Base-by-base conservation (phyloP, 495 filamentous ascomycete genomes). In the Xylaria longipes region DNA sequence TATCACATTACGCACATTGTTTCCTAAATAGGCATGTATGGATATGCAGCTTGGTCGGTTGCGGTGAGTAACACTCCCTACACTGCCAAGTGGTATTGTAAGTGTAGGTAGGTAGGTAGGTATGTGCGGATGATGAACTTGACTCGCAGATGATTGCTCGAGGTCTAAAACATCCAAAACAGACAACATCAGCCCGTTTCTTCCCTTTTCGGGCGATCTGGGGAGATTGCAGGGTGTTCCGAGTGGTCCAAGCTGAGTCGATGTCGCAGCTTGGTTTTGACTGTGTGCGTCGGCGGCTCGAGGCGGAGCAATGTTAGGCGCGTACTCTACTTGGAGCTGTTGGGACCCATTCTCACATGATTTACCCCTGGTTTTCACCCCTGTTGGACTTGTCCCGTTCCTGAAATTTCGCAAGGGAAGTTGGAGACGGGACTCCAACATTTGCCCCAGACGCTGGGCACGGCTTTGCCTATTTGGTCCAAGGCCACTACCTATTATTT, bases 261-360 rank as follows among this genome's bases (percentile, higher is more conserved):
- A 43, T 64, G 68, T 70, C 57, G 60, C 68, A 70, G 60, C 37
- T 56, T 64, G 46, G 68, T 63, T 70, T 70, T 43, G 61, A 35
- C 5, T 69, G 20, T 27, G 33, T 35, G 27, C 12, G 50, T 5
- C 25, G 50, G 50, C 52, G 52, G 52, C 52, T 56, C 52, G 52
- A 56, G 35, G 22, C 37, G 41, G 20, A 37, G 57, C 39, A 56
- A 66, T 52, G 50, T 20, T 60, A 56, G 35, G 54, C 46, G 33
- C 22, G n/a, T 43, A 43, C 29, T 69, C 54, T 43, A 43, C 29
- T 69, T 63, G 43, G n/a, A 20, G 12, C 43, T 41, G 58, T 46
- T 50, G 37, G 41, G 66, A 20, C 11, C 39, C 66, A 60, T 39
- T 69, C 25, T 41, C 67, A 61, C 67, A 63, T 63, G 68, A 70